phyloP scores from a whole-genome alignment of 257 asterid genomes.

The Gardenia jasminoides region DNA sequence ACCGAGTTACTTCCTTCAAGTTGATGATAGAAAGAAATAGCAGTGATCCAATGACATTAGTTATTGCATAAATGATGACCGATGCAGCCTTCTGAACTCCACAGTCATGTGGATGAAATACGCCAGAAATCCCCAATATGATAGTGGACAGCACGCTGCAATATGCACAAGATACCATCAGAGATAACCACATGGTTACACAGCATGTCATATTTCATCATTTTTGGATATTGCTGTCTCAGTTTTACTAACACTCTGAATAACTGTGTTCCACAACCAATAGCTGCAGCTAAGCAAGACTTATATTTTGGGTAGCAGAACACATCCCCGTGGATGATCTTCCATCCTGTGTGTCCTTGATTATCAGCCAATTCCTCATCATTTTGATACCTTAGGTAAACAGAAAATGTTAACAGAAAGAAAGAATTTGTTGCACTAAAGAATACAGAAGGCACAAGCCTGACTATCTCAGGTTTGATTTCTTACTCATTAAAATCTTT shows the following conservation, averaged over 20 bases:
- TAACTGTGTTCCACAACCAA: constrained; percentile 20
- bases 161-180: neutral
- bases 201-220: neutral
- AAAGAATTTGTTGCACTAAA: neutral
- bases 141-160: neutral
- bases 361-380: constrained; percentile 10
- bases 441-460: neutral
- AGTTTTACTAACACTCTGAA: constrained; percentile 2
- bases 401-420: no score
- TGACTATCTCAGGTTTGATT: neutral
- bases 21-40: constrained; percentile 21
- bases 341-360: constrained; percentile 10
- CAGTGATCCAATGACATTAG: constrained; percentile 18
- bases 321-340: constrained; percentile 14
- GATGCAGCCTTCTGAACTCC: constrained; percentile 16
- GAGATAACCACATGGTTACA: neutral
- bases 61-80: constrained; percentile 17
- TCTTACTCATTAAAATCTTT: constrained; percentile 17
- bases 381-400: constrained; percentile 1
- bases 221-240: neutral
- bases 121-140: neutral
- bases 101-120: constrained; percentile 13
- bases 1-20: constrained; percentile 27
- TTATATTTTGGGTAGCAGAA: constrained; percentile 13
- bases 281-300: constrained; percentile 13